Evolutionary conservation across 164 flowering plant species (phyloP), one percentile per base, ranked within the genome.

Genomic region (Macadamia tetraphylla): DNA sequence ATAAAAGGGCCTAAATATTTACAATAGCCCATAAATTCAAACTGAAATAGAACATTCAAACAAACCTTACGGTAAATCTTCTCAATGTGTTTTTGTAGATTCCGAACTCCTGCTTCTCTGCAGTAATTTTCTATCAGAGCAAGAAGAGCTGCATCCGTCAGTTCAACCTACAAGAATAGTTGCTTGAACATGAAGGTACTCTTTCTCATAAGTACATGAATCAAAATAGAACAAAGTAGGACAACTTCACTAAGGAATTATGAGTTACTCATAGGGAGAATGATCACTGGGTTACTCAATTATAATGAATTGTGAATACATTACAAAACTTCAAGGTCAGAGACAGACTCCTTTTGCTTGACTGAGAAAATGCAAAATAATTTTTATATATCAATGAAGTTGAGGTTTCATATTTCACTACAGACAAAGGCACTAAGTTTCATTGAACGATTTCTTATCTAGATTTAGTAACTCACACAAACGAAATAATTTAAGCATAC

Each of bases 41-140:
- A 46, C 51, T 46, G 17, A 13, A 53, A 53, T 53, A 12, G 51
- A 14, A 53, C 15, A 53, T 14, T 6, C 18, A 17, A 66, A 61
- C 77, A 70, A 60, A 89, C 99, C 97, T 95, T 95, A 67, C 99
- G 91, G 73, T 89, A 95, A n/a, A 95, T 92, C 80, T 95, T 95
- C 73, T 92, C 99, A 67, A 95, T 95, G 17, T 95, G 98, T 75
- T 92, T 92, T 60, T 95, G 98, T 46, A 95, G 91, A 80, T 88
- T 95, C 18, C 99, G 78, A 23, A 95, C 99, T 15, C 99, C 99
- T 58, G 99, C 91, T 82, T 92, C 99, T 62, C 99, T 80, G 74
- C 98, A 92, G 68, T 95, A 95, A 76, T 80, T 92, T 75, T 92
- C 98, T 69, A 95, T 86, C 18, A 95, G 76, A 55, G 78, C 84